A percentile compares a stretch with the other conserved stretches of the same genome.
phyloP scores from a whole-genome alignment of 2,329 filamentous ascomycete genomes.

The Exserohilum rostratum region DNA sequence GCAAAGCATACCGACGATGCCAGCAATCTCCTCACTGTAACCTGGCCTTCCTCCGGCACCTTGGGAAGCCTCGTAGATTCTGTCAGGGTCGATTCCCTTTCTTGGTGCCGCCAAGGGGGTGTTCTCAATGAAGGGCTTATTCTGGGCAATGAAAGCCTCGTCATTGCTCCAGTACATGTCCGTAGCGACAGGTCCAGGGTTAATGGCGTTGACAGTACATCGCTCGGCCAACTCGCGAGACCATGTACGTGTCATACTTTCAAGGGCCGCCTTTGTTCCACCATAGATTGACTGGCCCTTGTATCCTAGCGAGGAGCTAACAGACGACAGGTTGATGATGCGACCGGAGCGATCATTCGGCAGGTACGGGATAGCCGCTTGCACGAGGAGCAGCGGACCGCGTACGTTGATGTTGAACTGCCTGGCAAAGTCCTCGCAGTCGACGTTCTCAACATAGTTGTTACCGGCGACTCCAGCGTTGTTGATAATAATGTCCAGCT shows the following conservation, averaged over 20 bases:
- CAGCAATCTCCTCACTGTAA: constrained; percentile 74
- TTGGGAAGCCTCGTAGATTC: constrained; percentile 54
- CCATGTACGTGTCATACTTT: constrained; percentile 74
- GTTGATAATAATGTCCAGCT: constrained; percentile 85
- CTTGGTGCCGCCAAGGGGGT: constrained; percentile 70
- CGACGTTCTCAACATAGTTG: constrained; percentile 67
- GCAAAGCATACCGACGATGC: constrained; percentile 78
- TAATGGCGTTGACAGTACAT: constrained; percentile 69
- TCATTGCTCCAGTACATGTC: constrained; percentile 68
- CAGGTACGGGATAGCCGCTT: constrained; percentile 73
- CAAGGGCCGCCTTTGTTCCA: constrained; percentile 69
- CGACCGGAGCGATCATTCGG: constrained; percentile 70
- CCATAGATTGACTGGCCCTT: constrained; percentile 66
- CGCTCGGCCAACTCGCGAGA: constrained; percentile 66
- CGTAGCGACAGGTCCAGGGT: constrained; percentile 67
- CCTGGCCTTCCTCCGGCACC: constrained; percentile 61
- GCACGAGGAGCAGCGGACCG: constrained; percentile 77
- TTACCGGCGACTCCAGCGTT: constrained; percentile 77
- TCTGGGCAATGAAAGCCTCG: constrained; percentile 62
- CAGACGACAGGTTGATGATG: constrained; percentile 67
- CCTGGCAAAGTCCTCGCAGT: constrained; percentile 68
- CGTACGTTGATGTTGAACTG: constrained; percentile 83
- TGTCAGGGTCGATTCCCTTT: constrained; percentile 65
- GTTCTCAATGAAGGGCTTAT: constrained; percentile 66
- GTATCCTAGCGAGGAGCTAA: constrained; percentile 65